Evolutionary conservation across 805 yeast species (phyloP), one percentile per base, ranked within the genome.

Genomic region (Saturnispora besseyi): DNA sequence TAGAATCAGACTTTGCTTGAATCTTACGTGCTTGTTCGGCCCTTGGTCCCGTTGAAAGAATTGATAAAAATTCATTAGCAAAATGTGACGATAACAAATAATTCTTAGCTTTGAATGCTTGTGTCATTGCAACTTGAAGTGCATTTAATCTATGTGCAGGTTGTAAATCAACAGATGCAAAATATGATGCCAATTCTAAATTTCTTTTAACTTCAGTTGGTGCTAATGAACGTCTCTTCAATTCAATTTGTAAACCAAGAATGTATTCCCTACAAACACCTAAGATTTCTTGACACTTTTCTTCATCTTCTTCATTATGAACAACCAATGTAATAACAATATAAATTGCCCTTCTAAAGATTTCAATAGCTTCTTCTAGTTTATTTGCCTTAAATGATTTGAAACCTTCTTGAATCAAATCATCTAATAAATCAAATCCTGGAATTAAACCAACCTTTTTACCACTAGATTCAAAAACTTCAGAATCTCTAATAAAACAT

Each of bases 181-280:
- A 95, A 69, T 91, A 91, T 1, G 98, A 95, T 5, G 99, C 98
- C 57, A 93, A 73, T 67, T 93, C 98, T 62, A 93, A 75, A 66
- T 88, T 90, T 55, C 98, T 84, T 67, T 88, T 84, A 49, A 84
- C 73, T 53, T 82, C 82, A 30, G 76, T 76, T 10, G 82, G 74
- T 31, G 84, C 87, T 51, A 95, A 69, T 10, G 84, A 64, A 69
- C 98, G 88, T 69, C 99, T 90, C 50, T 77, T 78, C 55, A 91
- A 75, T 68, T 93, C 99, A 55, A 93, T 87, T 22, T 95, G 84
- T 56, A 91, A 76, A 28, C 98, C 99, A 46, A 93, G 66, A 59
- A 93, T 89, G 67, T 93, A 93, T 64, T 91, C 96, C 57, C 86
- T 83, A 67, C 96, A 85, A 53, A 85, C 72, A 13, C 73, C 72